These are phyloP conservation scores for Coemansia sp. DNA, from an alignment of 192 early-diverging fungal species.

Conservation along the genomic window DNA sequence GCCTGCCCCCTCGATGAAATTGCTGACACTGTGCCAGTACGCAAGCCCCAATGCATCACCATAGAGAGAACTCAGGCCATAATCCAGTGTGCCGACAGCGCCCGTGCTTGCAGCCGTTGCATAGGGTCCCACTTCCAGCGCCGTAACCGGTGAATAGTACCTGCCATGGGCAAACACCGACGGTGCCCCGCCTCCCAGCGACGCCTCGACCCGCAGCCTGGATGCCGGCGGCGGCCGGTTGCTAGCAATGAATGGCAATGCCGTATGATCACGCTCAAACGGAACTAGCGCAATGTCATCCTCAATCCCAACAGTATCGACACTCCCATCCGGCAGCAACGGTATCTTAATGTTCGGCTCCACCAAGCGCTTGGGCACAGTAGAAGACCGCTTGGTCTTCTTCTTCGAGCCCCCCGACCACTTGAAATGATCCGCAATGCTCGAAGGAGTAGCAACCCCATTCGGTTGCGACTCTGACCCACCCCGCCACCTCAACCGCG, in stretches of 20 bases:
- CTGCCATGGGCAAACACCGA: constrained; percentile 16
- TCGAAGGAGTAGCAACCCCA: constrained; percentile 13
- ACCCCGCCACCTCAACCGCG: constrained; percentile 34
- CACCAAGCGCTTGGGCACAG: constrained; percentile 14
- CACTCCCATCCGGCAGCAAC: constrained; percentile 27
- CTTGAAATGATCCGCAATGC: constrained; percentile 33
- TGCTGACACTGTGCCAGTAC: constrained; percentile 44
- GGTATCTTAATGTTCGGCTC: constrained; percentile 22
- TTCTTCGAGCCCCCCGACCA: constrained; percentile 16
- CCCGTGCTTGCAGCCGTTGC: background rate
- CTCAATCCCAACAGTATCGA: constrained; percentile 26
- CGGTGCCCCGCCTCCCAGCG: background rate
- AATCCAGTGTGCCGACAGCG: background rate
- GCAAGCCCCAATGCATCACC: constrained; percentile 40
- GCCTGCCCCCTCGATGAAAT: constrained; percentile 42
- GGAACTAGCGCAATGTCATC: constrained; percentile 18
- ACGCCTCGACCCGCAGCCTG: background rate
- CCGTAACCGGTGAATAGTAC: constrained; percentile 11
- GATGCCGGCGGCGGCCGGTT: background rate
- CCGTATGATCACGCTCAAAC: constrained; percentile 1
- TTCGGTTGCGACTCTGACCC: background rate
- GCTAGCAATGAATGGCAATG: constrained; percentile 9
- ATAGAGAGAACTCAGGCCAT: constrained; percentile 15
- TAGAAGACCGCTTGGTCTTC: constrained; percentile 3
- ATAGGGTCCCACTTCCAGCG: constrained; percentile 26